Base-by-base conservation (phyloP, 768 basidiomycete species). In the Kwoniella newhampshirensis region DNA sequence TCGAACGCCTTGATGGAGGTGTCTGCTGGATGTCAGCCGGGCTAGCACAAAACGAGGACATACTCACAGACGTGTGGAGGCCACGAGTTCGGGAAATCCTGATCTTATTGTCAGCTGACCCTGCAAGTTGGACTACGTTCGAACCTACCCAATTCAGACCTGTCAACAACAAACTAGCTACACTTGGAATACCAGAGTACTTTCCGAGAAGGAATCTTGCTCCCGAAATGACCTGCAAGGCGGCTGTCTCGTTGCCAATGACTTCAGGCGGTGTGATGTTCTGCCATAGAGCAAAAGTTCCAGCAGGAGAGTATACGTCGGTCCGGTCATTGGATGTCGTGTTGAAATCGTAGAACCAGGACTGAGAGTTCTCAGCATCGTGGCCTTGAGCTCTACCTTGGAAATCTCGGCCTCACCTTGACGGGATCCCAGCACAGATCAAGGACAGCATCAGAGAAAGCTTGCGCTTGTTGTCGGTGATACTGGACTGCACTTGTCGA, bases 321-420 rank as follows among this genome's bases (percentile, higher is more conserved):
- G 84, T 86, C 50, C 87, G 84, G 13, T 82, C 70, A 47, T 86
- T 84, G 2, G 85, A 81, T 6, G 83, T 86, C 37, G 86, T 75
- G 74, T 91, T 89, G 77, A 87, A 96, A 76, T 94, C 92, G 67
- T 93, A 93, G 77, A 93, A 94, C 0, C 87, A 59, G 1, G 50
- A 39, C 57, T 59, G 15, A n/a, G 18, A n/a, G 39, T 39, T 7
- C 4, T 27, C 27, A 44, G 18, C 32, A 3, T 26, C 27, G 27
- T n/a, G n/a, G n/a, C n/a, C n/a, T n/a, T n/a, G n/a, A n/a, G 35
- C 35, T 37, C 17, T 41, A 15, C 17, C 40, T 21, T 17, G 43
- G 50, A 47, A 57, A 25, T 62, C 60, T 44, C 67, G 66, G 61
- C 62, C 64, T 58, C 60, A 76, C 26, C 57, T 75, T 76, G 0